Percentiles rank a stretch among this genome's conserved stretches.
These are phyloP conservation scores for Sclerotinia minor DNA, from an alignment of 2,329 filamentous ascomycete genomes.

Conservation along the genomic window DNA sequence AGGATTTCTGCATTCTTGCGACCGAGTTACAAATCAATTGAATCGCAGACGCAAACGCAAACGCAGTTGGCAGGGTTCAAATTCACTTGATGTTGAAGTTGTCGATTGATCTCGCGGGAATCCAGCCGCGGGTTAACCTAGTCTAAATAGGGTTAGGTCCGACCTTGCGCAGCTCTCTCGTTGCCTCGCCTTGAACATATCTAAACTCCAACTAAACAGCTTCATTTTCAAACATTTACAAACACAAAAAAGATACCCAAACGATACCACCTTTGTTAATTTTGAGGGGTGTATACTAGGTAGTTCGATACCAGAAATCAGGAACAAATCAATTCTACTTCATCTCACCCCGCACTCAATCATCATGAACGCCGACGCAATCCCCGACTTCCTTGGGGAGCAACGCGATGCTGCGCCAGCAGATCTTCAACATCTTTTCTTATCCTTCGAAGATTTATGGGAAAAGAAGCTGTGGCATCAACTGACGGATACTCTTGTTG, in stretches of 20 bases:
- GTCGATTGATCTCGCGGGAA: constrained; percentile 26
- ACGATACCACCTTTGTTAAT: neutral
- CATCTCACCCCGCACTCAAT: constrained; percentile 18
- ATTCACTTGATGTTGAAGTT: constrained; percentile 27
- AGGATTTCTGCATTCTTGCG: constrained; percentile 44
- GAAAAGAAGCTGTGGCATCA: constrained; percentile 99
- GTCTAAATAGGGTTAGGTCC: constrained; percentile 13
- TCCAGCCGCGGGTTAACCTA: constrained; percentile 22
- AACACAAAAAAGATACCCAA: constrained; percentile 21
- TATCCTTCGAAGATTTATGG: constrained; percentile 95
- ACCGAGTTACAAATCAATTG: constrained; percentile 35
- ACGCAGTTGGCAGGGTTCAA: constrained; percentile 24
- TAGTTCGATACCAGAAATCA: neutral
- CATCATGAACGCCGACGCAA: constrained; percentile 80
- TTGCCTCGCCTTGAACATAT: constrained; percentile 25
- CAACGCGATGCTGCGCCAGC: constrained; percentile 86
- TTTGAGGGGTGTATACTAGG: neutral
- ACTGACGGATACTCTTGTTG: constrained; percentile 82
- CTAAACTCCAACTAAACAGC: constrained; percentile 23
- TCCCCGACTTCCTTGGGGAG: constrained; percentile 87
- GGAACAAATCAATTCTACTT: neutral
- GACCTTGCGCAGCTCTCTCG: constrained; percentile 26
- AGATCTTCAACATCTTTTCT: constrained; percentile 82
- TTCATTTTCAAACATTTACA: constrained; percentile 17
- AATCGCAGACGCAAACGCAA: constrained; percentile 24